Conservation (phyloP, 108 stramenopile genomes). For the Phaeodactylum tricornutum region DNA sequence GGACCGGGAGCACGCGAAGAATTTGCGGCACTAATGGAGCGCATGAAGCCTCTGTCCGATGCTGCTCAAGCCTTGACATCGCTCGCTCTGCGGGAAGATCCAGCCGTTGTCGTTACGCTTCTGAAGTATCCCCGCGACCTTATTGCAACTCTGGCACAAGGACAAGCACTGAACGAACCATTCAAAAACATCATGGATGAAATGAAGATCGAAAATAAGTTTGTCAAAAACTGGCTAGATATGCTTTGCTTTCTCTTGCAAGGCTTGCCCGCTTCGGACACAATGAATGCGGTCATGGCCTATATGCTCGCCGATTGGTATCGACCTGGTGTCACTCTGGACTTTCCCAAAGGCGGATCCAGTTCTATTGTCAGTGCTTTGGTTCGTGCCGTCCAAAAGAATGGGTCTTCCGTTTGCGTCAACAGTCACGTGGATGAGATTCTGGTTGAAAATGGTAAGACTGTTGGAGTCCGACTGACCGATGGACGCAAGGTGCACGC, state of each 20-base stretch:
- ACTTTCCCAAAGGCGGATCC: slow-evolving; percentile 86
- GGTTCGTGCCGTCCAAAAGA: slow-evolving; percentile 75
- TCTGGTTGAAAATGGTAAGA: slow-evolving; percentile 62
- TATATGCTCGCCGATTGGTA: slow-evolving; percentile 94
- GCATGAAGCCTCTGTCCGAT: slow-evolving; percentile 58
- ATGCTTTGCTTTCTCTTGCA: slow-evolving; percentile 85
- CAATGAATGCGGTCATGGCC: slow-evolving; percentile 87
- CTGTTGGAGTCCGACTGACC: slow-evolving; percentile 55
- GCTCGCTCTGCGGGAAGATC: slow-evolving; percentile 53
- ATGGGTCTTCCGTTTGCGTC: slow-evolving; percentile 39
- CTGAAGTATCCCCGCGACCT: slow-evolving; percentile 59
- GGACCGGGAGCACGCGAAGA: slow-evolving; percentile 61
- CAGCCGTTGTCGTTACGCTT: slow-evolving; percentile 51
- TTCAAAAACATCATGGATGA: slow-evolving; percentile 60
- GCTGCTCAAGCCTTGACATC: slow-evolving; percentile 66
- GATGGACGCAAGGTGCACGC: slow-evolving; percentile 59
- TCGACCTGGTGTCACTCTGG: slow-evolving; percentile 77
- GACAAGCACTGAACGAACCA: slow-evolving; percentile 47
- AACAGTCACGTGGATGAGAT: slow-evolving; percentile 77
- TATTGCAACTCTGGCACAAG: slow-evolving; percentile 46
- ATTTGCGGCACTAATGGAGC: slow-evolving; percentile 53
- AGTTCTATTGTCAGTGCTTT: slow-evolving; percentile 82
- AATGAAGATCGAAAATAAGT: slow-evolving; percentile 67
- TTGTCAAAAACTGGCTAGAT: slow-evolving; percentile 86
- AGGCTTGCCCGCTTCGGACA: slow-evolving; percentile 78